These are phyloP conservation scores for Mikania micrantha DNA, from an alignment of 129 eudicot genomes.

Conservation along the genomic window DNA sequence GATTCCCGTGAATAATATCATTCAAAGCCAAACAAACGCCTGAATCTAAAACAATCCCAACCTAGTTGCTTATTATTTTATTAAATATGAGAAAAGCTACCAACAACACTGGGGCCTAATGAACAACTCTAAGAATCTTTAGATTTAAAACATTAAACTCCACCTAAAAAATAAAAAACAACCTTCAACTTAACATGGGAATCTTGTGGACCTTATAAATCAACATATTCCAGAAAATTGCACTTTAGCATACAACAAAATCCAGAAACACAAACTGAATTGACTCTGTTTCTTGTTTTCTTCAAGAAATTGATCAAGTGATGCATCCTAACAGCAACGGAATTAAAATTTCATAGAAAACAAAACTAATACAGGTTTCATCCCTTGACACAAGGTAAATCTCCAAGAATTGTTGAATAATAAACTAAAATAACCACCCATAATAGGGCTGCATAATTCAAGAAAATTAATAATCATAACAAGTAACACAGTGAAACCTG, in stretches of 20 bases:
- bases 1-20: too few species aligned
- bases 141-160: slow-evolving; percentile 6
- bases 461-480: background rate
- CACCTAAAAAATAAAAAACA: background rate
- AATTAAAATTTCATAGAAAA: background rate
- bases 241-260: background rate
- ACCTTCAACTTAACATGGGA: background rate
- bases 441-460: background rate
- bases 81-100: slow-evolving; percentile 7
- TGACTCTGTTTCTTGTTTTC: background rate
- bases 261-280: background rate
- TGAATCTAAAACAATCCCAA: too few species aligned
- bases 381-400: background rate
- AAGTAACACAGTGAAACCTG: background rate
- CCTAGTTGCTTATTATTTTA: too few species aligned
- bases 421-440: background rate
- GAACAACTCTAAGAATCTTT: slow-evolving; percentile 5
- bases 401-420: background rate
- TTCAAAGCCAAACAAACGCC: too few species aligned
- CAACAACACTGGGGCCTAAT: slow-evolving; percentile 18
- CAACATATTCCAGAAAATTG: background rate
- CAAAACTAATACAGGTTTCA: background rate
- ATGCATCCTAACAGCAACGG: background rate
- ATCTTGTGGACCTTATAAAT: background rate
- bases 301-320: background rate